Conservation (phyloP, 345 rosid genomes). For the Citrus medica region DNA sequence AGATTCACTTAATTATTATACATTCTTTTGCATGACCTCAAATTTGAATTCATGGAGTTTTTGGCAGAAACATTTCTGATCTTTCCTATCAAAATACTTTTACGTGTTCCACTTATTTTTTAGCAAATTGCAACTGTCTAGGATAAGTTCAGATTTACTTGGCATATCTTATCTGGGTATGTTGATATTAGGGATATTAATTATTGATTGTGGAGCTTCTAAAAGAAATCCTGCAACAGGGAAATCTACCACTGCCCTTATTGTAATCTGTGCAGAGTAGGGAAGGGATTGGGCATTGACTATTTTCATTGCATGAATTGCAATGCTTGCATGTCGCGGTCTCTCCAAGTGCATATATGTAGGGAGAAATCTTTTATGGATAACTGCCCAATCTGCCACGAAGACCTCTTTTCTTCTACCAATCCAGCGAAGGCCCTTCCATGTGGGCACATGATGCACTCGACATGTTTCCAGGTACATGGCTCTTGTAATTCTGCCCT, state of each 20-base stretch:
- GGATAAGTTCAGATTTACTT: neutral
- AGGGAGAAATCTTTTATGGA: slow-evolving; percentile 72
- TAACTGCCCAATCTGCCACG: slow-evolving; percentile 84
- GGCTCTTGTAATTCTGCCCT: slow-evolving; percentile 1
- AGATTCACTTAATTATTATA: neutral
- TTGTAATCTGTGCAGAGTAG: slow-evolving; percentile 82
- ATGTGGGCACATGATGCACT: slow-evolving; percentile 92
- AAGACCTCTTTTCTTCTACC: slow-evolving; percentile 65
- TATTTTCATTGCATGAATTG: slow-evolving; percentile 91
- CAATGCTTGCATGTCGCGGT: slow-evolving; percentile 76
- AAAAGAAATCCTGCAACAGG: slow-evolving; percentile 39
- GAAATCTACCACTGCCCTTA: slow-evolving; percentile 87
- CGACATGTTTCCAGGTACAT: slow-evolving; percentile 71
- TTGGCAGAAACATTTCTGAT: slow-evolving; percentile 8
- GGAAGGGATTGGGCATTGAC: slow-evolving; percentile 78
- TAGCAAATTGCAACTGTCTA: neutral
- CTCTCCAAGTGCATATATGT: slow-evolving; percentile 54
- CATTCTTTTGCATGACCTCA: neutral
- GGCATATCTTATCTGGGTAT: neutral
- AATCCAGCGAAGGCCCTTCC: slow-evolving; percentile 70
- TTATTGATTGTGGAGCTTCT: slow-evolving; percentile 9
- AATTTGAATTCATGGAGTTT: slow-evolving; percentile 1
- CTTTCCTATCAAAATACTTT: neutral
- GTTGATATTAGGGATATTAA: neutral
- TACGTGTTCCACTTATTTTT: neutral